Conservation (phyloP, 2,329 filamentous ascomycete species). For the Sordariomycetes sp. region DNA sequence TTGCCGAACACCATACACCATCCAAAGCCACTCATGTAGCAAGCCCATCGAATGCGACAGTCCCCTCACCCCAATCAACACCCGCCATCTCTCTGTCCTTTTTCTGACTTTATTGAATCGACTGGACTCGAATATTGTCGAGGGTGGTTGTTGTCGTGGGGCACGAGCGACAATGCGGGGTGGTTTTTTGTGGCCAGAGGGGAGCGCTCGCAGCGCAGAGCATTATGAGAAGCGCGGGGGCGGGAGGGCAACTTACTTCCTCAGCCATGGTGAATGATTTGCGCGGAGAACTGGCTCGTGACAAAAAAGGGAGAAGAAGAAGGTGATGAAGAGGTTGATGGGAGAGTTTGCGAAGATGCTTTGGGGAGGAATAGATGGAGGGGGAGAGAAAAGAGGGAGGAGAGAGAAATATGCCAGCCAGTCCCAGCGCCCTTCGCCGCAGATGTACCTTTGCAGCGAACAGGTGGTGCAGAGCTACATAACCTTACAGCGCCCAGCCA, state of each 20-base stretch:
- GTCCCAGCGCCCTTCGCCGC: too few relatives aligned
- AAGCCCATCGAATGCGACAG: too few relatives aligned
- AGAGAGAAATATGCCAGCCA: too few relatives aligned
- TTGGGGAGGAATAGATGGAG: slow-evolving; percentile 6
- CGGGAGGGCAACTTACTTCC: slow-evolving; percentile 25
- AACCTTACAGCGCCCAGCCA: too few relatives aligned
- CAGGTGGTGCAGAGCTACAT: too few relatives aligned
- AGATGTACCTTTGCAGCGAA: too few relatives aligned
- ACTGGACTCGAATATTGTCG: too few relatives aligned
- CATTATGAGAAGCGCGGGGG: slow-evolving; percentile 6
- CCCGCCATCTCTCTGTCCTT: slow-evolving; percentile 3
- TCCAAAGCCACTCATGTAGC: too few relatives aligned
- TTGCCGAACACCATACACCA: too few relatives aligned
- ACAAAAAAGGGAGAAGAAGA: slow-evolving; percentile 12
- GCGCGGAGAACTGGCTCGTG: slow-evolving; percentile 22
- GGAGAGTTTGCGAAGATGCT: slow-evolving; percentile 10
- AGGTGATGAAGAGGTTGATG: slow-evolving; percentile 12
- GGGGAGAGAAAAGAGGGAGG: slow-evolving; percentile 9
- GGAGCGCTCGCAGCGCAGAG: slow-evolving; percentile 11
- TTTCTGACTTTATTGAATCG: not conserved
- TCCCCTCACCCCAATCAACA: too few relatives aligned
- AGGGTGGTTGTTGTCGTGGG: slow-evolving; percentile 17
- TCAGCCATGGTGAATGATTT: slow-evolving; percentile 49
- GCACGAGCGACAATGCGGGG: slow-evolving; percentile 36
- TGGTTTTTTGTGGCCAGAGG: slow-evolving; percentile 24